Percentiles rank a stretch among this genome's conserved stretches.
These are phyloP conservation scores for Geotrichum ghanense DNA, from an alignment of 805 yeast species.

Conservation along the genomic window DNA sequence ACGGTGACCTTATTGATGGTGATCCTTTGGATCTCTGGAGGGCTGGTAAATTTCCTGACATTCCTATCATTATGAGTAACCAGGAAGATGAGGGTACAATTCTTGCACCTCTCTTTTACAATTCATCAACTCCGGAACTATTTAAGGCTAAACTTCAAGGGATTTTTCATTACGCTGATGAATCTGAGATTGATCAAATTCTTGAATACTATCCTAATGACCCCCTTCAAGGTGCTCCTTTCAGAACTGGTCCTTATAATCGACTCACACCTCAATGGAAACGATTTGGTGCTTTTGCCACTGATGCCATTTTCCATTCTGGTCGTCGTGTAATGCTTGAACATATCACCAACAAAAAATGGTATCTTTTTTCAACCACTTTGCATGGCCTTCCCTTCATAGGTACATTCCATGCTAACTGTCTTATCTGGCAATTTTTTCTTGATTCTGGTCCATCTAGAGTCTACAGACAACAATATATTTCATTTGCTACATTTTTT, in stretches of 20 bases:
- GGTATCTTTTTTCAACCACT: conserved; percentile 3
- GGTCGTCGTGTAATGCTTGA: conserved; percentile 9
- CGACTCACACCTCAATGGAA: conserved; percentile 9
- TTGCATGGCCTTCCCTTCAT: conserved; percentile 6
- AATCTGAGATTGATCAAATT: not conserved
- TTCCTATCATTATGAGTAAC: conserved; percentile 11
- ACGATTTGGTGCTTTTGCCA: conserved; percentile 10
- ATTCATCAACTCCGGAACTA: conserved; percentile 6
- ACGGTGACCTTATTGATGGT: conserved; percentile 7
- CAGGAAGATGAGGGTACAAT: conserved; percentile 14
- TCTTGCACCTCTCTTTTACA: conserved; percentile 5
- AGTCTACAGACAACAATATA: conserved; percentile 9
- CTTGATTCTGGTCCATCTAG: not conserved
- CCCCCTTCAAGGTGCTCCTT: conserved; percentile 12
- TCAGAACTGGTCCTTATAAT: conserved; percentile 8
- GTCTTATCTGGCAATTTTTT: conserved; percentile 3
- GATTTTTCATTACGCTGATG: not conserved
- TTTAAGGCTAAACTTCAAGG: conserved; percentile 2
- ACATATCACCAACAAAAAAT: conserved; percentile 3
- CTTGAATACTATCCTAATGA: conserved; percentile 9
- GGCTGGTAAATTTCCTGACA: conserved; percentile 6
- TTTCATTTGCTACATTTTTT: conserved; percentile 8
- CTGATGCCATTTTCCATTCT: conserved; percentile 10
- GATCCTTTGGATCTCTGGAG: conserved; percentile 4
- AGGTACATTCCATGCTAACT: conserved; percentile 10